Conservation (phyloP, 257 asterid species). For the Solanum chiquidenum region DNA sequence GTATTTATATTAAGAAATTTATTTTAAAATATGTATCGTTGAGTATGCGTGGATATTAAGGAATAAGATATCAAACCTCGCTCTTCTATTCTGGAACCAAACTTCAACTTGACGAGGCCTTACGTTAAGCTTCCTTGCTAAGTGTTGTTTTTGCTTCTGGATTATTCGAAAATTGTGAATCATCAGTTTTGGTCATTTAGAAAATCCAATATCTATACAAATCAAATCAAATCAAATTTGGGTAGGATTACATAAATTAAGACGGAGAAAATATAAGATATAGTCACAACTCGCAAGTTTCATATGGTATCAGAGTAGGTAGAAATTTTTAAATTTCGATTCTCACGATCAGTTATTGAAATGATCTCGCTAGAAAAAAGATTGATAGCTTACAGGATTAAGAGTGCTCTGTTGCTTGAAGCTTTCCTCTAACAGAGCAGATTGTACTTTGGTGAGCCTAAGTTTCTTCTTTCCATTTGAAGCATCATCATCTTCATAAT, state of each 20-base stretch:
- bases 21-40: neutral
- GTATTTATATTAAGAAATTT: neutral
- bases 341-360: neutral
- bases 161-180: neutral
- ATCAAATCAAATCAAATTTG: neutral
- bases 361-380: neutral
- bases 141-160: constrained; percentile 71
- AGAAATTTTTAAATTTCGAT: neutral
- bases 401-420: constrained; percentile 54
- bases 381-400: constrained; percentile 34
- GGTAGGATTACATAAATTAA: neutral
- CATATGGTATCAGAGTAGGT: neutral
- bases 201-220: neutral
- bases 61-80: constrained; percentile 35
- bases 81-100: constrained; percentile 93
- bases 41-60: neutral
- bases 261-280: neutral
- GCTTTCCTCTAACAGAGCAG: constrained; percentile 49
- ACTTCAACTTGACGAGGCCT: constrained; percentile 95
- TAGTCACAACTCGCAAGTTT: neutral
- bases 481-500: constrained; percentile 20
- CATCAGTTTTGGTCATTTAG: neutral
- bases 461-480: constrained; percentile 41
- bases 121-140: constrained; percentile 59
- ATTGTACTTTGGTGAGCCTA: constrained; percentile 47